These are phyloP conservation scores for Microbotryum saponariae DNA, from an alignment of 1,284 basidiomycete species.

Conservation along the genomic window DNA sequence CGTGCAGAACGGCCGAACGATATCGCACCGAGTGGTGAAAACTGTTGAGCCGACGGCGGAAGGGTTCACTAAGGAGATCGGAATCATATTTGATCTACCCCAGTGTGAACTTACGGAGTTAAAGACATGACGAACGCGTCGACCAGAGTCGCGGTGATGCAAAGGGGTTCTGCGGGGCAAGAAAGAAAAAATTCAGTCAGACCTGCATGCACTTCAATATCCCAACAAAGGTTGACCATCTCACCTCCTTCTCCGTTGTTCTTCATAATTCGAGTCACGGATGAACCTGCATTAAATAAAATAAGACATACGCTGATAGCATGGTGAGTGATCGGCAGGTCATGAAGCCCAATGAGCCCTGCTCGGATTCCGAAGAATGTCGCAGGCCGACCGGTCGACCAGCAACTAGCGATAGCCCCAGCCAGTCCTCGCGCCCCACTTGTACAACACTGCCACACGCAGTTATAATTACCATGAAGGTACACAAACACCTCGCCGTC, in stretches of 20 bases:
- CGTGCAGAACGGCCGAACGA: constrained; percentile 37
- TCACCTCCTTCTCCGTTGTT: constrained; percentile 26
- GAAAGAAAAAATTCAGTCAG: too few relatives aligned
- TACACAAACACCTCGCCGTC: constrained; percentile 34
- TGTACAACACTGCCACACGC: not conserved
- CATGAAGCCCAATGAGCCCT: too few relatives aligned
- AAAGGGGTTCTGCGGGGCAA: constrained; percentile 26
- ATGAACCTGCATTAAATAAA: constrained; percentile 28
- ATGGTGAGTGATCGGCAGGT: too few relatives aligned
- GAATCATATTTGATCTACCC: too few relatives aligned
- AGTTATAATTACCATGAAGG: constrained; percentile 29
- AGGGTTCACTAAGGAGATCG: not conserved
- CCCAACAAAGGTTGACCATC: too few relatives aligned
- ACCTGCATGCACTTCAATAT: too few relatives aligned
- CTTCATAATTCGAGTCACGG: constrained; percentile 34
- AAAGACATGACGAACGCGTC: constrained; percentile 37
- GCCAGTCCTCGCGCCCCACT: not conserved
- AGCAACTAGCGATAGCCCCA: too few relatives aligned
- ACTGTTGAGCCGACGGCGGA: constrained; percentile 10
- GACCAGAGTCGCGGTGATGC: constrained; percentile 35
- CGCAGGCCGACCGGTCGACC: too few relatives aligned
- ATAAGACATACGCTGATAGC: not conserved
- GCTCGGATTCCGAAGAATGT: too few relatives aligned
- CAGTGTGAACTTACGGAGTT: not conserved
- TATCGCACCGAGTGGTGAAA: constrained; percentile 36